Percentiles rank a stretch among this genome's conserved stretches.
These are phyloP conservation scores for Miscanthus lutarioriparius DNA, from an alignment of 176 grass and related monocot genomes.

Conservation along the genomic window DNA sequence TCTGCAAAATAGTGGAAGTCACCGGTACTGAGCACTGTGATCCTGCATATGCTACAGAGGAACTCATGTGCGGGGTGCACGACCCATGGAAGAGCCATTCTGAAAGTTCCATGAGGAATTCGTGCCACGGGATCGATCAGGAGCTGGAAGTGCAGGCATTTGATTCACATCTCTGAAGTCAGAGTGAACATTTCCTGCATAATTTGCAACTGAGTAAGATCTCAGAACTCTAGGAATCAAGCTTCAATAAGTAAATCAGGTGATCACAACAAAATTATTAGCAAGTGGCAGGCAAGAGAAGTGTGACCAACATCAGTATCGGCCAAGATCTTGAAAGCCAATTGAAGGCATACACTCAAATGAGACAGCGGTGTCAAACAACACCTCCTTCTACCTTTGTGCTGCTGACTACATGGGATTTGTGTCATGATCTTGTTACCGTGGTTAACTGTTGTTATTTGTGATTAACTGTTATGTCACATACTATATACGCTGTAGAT, in stretches of 20 bases:
- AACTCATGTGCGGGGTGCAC: conserved; percentile 10
- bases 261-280: background rate
- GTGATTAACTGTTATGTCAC: background rate
- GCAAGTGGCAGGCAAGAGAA: background rate
- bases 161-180: conserved; percentile 8
- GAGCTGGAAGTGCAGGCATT: conserved; percentile 42
- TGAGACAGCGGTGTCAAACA: background rate
- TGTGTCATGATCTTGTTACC: background rate
- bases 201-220: background rate
- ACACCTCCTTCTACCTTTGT: background rate
- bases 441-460: background rate
- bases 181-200: conserved; percentile 21
- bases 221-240: conserved; percentile 21
- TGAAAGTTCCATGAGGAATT: conserved; percentile 18
- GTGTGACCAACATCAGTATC: background rate
- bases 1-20: background rate
- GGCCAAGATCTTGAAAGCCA: background rate
- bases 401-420: background rate
- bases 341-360: background rate
- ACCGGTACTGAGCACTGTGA: background rate
- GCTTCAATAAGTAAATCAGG: background rate
- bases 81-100: background rate
- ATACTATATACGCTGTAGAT: background rate
- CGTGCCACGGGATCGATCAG: conserved; percentile 19
- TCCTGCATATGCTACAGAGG: background rate